phyloP scores from a whole-genome alignment of 78 protist species.

The Blattamonas nauphoetae region DNA sequence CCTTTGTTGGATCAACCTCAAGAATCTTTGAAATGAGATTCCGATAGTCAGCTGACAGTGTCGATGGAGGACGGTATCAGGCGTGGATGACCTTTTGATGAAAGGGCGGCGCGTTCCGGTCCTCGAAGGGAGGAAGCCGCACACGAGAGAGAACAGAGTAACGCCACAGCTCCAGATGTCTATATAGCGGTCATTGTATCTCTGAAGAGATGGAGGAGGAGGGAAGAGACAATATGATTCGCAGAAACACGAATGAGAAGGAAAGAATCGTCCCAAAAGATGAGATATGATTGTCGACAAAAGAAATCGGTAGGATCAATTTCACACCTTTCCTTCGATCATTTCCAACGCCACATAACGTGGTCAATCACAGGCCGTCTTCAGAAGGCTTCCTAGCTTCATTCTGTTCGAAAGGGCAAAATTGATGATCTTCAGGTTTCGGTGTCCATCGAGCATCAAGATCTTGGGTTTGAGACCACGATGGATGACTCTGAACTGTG shows the following conservation, averaged over 20 bases:
- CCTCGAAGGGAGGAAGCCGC: slow-evolving; percentile 51
- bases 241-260: no score
- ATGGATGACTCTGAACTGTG: no score
- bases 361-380: slow-evolving; percentile 78
- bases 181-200: slow-evolving; percentile 61
- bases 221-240: no score
- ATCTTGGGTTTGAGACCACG: slow-evolving; percentile 60
- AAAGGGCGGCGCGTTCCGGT: slow-evolving; percentile 9
- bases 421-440: slow-evolving; percentile 67
- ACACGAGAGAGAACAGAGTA: slow-evolving; percentile 34
- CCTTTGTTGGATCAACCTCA: not conserved
- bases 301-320: no score
- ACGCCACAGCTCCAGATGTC: slow-evolving; percentile 89
- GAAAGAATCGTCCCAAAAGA: no score
- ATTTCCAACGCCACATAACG: slow-evolving; percentile 69
- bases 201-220: no score
- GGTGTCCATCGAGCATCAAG: slow-evolving; percentile 60
- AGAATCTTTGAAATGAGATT: slow-evolving; percentile 18
- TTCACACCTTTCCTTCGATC: slow-evolving; percentile 45
- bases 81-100: slow-evolving; percentile 26
- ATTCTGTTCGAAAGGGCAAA: slow-evolving; percentile 64
- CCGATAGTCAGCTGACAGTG: not conserved
- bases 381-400: slow-evolving; percentile 46
- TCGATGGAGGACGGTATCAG: not conserved
- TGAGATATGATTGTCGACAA: no score